Base-by-base conservation (phyloP, 139 green algal genomes). In the Klebsormidium nitens region DNA sequence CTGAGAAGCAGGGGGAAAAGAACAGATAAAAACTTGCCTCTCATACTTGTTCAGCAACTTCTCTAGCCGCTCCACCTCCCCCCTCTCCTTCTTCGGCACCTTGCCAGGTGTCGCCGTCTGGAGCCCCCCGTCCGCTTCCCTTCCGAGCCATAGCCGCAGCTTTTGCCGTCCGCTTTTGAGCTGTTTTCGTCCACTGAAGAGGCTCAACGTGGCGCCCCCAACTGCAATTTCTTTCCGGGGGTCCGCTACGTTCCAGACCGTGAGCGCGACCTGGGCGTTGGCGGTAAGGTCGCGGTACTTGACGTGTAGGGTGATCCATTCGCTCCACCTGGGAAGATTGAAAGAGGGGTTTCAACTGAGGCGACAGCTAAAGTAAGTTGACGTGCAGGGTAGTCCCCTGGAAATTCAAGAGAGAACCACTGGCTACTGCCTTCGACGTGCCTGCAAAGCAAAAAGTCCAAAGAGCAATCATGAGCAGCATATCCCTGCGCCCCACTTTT, bases 231-330 rank as follows among this genome's bases (percentile, higher is more conserved):
- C 66, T 2, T 72, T 23, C 3, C 55, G 66, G 14, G 66, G 66
- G n/a, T 74, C 28, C 31, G 58, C 31, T n/a, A 74, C 34, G 34
- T 74, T 55, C 66, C 66, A 74, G 8, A 74, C 78, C 2, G 85
- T 89, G 28, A 95, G 36, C 4, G 73, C 85, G 49, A 96, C 77
- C 77, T 87, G 81, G 0, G 86, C 69, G 36, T 87, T 82, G 4
- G 80, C 67, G 0, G 86, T 85, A 5, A 96, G 82, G 79, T 96
- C 91, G 0, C 86, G 83, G 65, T 93, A 95, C 82, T 94, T 94
- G n/a, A 88, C 62, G 36, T 80, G 84, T 64, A 93, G 88, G 32
- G 75, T 75, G 2, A 95, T 74, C 77, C 81, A 88, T 64, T 91
- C 78, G 52, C 83, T 72, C 87, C 89, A 95, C 35, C 31, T 5